Percentiles rank a stretch among this genome's conserved stretches.
Evolutionary conservation across 2,329 filamentous ascomycete genomes (phyloP).

Genomic region (Volutella citrinella): DNA sequence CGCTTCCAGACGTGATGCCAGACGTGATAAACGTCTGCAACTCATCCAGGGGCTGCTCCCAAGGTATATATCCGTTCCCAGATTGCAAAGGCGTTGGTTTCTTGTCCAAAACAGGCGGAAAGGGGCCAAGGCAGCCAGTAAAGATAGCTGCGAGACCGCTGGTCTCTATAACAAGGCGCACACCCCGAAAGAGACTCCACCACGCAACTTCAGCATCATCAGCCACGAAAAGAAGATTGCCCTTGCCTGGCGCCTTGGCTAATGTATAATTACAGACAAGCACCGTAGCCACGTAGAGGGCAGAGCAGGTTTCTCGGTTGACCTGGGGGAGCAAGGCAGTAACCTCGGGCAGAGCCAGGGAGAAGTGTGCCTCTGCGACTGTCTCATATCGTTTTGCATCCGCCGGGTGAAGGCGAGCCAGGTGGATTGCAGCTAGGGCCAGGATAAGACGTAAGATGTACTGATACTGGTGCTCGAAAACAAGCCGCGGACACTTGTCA

Average conservation of each 20-base stretch:
- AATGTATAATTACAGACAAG: constrained; percentile 3
- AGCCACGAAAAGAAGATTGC: not conserved
- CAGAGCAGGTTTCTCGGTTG: not conserved
- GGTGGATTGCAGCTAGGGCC: constrained; percentile 2
- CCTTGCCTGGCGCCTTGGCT: not conserved
- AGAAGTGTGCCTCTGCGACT: too few relatives aligned
- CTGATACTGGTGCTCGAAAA: constrained; percentile 2
- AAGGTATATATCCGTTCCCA: too few relatives aligned
- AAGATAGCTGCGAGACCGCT: constrained; percentile 1
- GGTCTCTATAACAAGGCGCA: constrained; percentile 3
- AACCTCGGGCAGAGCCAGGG: constrained; percentile 1
- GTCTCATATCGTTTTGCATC: too few relatives aligned
- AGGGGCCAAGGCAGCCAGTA: not conserved
- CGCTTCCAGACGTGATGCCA: too few relatives aligned
- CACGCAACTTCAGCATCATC: not conserved
- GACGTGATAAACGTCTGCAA: too few relatives aligned
- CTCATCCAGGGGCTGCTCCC: too few relatives aligned
- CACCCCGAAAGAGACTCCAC: constrained; percentile 2
- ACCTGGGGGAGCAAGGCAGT: constrained; percentile 1
- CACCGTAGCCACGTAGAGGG: constrained; percentile 2
- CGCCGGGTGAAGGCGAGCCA: too few relatives aligned
- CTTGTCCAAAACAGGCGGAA: too few relatives aligned
- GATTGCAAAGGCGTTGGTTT: too few relatives aligned
- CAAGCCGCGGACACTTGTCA: not conserved
- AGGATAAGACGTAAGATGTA: constrained; percentile 1